phyloP scores from a whole-genome alignment of 805 yeast species.

The Sugiyamaella americana region DNA sequence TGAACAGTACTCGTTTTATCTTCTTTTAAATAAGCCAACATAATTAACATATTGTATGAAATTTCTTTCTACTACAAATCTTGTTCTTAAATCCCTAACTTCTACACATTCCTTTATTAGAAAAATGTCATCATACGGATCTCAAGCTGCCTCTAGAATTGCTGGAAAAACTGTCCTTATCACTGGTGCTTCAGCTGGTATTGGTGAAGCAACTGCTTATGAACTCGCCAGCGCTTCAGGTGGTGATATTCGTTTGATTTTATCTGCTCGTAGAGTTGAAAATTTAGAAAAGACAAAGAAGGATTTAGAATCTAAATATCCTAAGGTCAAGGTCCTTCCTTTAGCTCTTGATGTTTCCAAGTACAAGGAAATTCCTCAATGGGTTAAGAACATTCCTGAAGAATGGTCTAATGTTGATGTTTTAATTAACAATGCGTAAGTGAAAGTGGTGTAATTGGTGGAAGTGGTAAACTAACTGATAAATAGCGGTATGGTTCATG shows the following conservation, averaged over 20 bases:
- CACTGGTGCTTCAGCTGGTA: slow-evolving; percentile 97
- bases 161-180: slow-evolving; percentile 73
- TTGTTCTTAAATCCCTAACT: neutral
- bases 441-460: too few relatives aligned
- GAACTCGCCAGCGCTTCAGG: slow-evolving; percentile 75
- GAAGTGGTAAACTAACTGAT: neutral
- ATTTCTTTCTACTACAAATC: neutral
- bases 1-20: too few relatives aligned
- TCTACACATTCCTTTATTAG: neutral
- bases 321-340: slow-evolving; percentile 41
- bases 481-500: slow-evolving; percentile 53
- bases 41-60: neutral
- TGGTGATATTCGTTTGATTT: slow-evolving; percentile 63
- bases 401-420: slow-evolving; percentile 55
- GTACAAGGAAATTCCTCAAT: slow-evolving; percentile 45
- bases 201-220: slow-evolving; percentile 85
- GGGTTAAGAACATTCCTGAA: slow-evolving; percentile 46
- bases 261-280: slow-evolving; percentile 73
- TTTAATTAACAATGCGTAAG: slow-evolving; percentile 55
- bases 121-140: slow-evolving; percentile 49
- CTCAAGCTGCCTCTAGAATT: slow-evolving; percentile 71
- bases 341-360: slow-evolving; percentile 53
- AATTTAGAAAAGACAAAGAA: slow-evolving; percentile 44
- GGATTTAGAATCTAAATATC: slow-evolving; percentile 43
- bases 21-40: too few relatives aligned